Base-by-base conservation (phyloP, 495 filamentous ascomycete genomes). In the Penicillium paxilli region DNA sequence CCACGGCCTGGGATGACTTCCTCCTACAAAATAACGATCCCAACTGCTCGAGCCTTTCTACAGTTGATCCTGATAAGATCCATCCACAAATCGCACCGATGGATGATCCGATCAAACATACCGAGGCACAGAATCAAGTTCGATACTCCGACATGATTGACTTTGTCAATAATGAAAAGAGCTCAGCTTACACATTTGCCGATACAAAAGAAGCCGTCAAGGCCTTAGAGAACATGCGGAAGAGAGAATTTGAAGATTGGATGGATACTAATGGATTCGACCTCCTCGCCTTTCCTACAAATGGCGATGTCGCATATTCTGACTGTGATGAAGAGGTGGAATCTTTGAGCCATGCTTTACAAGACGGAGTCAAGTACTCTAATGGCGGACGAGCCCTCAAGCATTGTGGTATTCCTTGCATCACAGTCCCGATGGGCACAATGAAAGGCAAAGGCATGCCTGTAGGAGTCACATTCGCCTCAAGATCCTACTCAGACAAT, bases 1-100 rank as follows among this genome's bases (percentile, higher is more conserved):
- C 59, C 1, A 38, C 52, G 4, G 50, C 28, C n/a, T 62, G 54
- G 59, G 59, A 62, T 32, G 45, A 56, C 6, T 57, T 62, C 21
- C 42, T 62, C 16, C 22, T n/a, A 5, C n/a, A 20, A 5, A 62
- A 62, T 22, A 21, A 44, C 5, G 50, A 62, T 16, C 14, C 23
- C 14, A 49, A 37, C 5, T 40, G 33, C 19, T 21, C 49, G 20
- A 23, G 22, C 16, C 44, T 62, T 5, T 1, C 47, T 1, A 22
- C n/a, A 32, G 19, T 46, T 7, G 47, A 57, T 22, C 28, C 54
- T 2, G 25, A 41, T 12, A 48, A 24, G 17, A 57, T 61, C 41
- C 51, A 44, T 25, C 51, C 51, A 21, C 44, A 47, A 0, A 45
- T 47, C 11, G 35, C 40, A 3, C 35, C 46, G 10, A 30, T 37